phyloP scores from a whole-genome alignment of 805 yeast genomes.

The Myxozyma nipponensis region DNA sequence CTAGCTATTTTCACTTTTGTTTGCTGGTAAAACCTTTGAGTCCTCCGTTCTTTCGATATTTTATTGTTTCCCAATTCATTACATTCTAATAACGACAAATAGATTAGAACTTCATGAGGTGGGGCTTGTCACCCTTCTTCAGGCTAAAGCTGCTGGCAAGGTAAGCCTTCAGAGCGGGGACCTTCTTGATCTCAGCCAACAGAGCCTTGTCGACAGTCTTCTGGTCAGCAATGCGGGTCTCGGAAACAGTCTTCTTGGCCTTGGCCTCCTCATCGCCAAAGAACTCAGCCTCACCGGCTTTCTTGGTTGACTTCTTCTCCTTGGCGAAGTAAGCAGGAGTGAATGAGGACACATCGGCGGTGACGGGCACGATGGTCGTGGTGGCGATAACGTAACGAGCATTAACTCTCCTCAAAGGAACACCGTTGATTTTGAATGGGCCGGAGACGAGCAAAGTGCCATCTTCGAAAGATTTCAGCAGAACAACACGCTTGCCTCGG shows the following conservation, averaged over 20 bases:
- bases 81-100: neutral
- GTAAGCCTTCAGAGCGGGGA: constrained; percentile 95
- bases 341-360: constrained; percentile 86
- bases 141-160: constrained; percentile 92
- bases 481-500: constrained; percentile 99
- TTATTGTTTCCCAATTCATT: neutral
- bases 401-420: constrained; percentile 94
- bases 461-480: constrained; percentile 95
- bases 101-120: constrained; percentile 88
- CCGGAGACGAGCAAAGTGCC: constrained; percentile 96
- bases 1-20: too few relatives aligned
- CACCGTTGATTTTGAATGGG: constrained; percentile 99
- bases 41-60: too few relatives aligned
- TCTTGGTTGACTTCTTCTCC: constrained; percentile 78
- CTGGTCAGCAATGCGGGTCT: constrained; percentile 96
- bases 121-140: constrained; percentile 97
- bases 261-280: constrained; percentile 69
- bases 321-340: constrained; percentile 93
- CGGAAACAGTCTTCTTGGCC: constrained; percentile 82
- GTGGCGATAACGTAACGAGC: constrained; percentile 99
- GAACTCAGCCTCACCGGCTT: constrained; percentile 89
- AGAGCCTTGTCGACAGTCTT: constrained; percentile 90
- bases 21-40: too few relatives aligned
- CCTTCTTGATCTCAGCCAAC: constrained; percentile 91
- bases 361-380: constrained; percentile 82